Evolutionary conservation across 2,329 filamentous ascomycete genomes (phyloP).

Genomic region (Orbilia ellipsospora): DNA sequence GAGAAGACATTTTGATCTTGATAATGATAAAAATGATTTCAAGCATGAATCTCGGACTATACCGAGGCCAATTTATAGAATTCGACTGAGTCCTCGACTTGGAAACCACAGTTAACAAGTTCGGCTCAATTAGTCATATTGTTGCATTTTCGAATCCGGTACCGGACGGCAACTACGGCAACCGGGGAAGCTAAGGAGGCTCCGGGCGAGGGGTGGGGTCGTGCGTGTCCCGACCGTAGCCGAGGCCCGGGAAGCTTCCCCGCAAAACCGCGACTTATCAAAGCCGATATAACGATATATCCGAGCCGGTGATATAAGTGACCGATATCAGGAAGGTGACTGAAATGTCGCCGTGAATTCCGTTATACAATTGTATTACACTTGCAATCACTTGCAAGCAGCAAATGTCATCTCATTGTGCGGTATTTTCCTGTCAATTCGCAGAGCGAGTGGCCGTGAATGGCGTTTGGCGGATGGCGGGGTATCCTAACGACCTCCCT

Average conservation of each 20-base stretch:
- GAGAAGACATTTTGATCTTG: conserved; percentile 38
- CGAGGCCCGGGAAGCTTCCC: conserved; percentile 15
- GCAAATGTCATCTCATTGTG: not conserved
- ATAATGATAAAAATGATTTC: not conserved
- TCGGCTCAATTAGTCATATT: not conserved
- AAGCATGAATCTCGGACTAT: no score
- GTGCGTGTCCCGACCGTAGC: conserved; percentile 29
- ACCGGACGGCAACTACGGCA: conserved; percentile 1
- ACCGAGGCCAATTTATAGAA: no score
- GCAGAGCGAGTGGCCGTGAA: no score
- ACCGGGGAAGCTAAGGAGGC: conserved; percentile 14
- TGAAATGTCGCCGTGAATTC: conserved; percentile 12
- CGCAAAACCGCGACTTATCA: conserved; percentile 10
- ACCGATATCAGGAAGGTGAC: conserved; percentile 36
- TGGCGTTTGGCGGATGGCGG: not conserved
- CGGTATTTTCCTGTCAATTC: conserved; percentile 22
- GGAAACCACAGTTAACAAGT: not conserved
- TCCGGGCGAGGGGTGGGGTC: conserved; percentile 49
- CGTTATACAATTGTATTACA: conserved; percentile 10
- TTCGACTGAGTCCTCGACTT: not conserved
- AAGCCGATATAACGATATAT: not conserved
- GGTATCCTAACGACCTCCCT: conserved; percentile 22
- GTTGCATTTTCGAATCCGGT: conserved; percentile 40
- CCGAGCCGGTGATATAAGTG: no score
- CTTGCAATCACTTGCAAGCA: not conserved